Evolutionary conservation across 2,329 filamentous ascomycete species (phyloP).

Genomic region (Penicillium sp.): DNA sequence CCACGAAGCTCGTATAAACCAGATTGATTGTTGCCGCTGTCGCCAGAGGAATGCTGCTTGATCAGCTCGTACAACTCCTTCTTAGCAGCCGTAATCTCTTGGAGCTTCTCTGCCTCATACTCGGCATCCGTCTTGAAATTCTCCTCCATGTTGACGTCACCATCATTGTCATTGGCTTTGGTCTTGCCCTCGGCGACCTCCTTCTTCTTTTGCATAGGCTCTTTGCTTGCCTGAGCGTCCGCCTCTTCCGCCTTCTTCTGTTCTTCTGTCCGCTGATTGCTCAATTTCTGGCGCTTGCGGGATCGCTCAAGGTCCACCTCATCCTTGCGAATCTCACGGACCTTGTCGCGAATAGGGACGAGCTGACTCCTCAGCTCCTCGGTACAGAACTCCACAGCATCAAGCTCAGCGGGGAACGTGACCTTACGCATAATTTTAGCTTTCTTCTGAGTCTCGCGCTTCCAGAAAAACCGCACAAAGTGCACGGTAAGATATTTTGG

Average conservation of each 20-base stretch:
- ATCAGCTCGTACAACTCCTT: constrained; percentile 79
- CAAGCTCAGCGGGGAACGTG: constrained; percentile 87
- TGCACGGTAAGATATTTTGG: constrained; percentile 96
- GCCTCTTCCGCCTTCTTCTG: constrained; percentile 34
- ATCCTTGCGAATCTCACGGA: constrained; percentile 90
- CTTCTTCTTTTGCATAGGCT: constrained; percentile 46
- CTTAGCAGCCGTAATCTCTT: constrained; percentile 70
- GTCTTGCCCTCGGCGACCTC: constrained; percentile 46
- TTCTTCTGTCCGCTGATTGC: constrained; percentile 51
- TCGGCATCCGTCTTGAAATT: constrained; percentile 91
- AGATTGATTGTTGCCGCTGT: constrained; percentile 83
- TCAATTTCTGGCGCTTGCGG: constrained; percentile 82
- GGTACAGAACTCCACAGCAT: constrained; percentile 91
- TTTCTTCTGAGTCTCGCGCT: constrained; percentile 91
- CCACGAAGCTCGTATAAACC: constrained; percentile 92
- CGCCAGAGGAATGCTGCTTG: constrained; percentile 64
- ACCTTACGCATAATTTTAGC: constrained; percentile 99
- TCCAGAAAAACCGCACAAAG: constrained; percentile 98
- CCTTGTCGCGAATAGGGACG: constrained; percentile 89
- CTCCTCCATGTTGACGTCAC: constrained; percentile 65
- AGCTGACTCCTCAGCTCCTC: constrained; percentile 78
- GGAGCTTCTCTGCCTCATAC: constrained; percentile 76
- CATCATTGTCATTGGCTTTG: constrained; percentile 52
- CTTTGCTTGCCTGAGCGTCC: constrained; percentile 25
- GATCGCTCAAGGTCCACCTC: constrained; percentile 88